phyloP scores from a whole-genome alignment of 768 basidiomycete genomes.

The Agrocybe praecox region DNA sequence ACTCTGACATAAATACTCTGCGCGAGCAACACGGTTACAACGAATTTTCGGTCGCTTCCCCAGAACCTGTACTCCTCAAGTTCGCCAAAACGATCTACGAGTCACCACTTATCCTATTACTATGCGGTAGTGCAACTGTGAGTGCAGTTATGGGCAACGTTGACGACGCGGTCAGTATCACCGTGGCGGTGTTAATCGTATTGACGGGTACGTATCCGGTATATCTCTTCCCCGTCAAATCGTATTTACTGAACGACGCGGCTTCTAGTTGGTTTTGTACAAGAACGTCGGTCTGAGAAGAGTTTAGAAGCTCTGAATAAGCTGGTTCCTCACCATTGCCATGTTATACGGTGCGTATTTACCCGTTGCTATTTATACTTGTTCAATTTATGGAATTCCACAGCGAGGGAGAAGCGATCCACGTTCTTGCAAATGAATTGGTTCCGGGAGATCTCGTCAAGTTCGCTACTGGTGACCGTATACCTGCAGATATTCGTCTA shows the following conservation, averaged over 20 bases:
- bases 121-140: constrained; percentile 88
- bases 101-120: constrained; percentile 86
- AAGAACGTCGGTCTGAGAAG: constrained; percentile 93
- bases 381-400: constrained; percentile 24
- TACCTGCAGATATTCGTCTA: constrained; percentile 92
- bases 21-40: constrained; percentile 83
- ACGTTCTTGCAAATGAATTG: constrained; percentile 94
- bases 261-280: constrained; percentile 83
- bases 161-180: constrained; percentile 93
- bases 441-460: constrained; percentile 93
- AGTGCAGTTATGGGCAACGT: constrained; percentile 94
- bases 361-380: constrained; percentile 21
- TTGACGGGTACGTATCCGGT: constrained; percentile 72
- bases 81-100: constrained; percentile 97
- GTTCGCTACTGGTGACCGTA: constrained; percentile 88
- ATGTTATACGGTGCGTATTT: constrained; percentile 67
- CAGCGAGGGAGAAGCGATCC: constrained; percentile 65
- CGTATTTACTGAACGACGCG: constrained; percentile 17
- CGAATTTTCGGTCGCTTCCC: constrained; percentile 85
- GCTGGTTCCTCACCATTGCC: constrained; percentile 96
- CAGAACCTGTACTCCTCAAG: constrained; percentile 82
- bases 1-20: constrained; percentile 62
- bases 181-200: constrained; percentile 90
- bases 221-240: neutral
- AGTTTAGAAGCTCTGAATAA: constrained; percentile 94